Evolutionary conservation across 1,284 basidiomycete species (phyloP).

Genomic region (Paramarasmius palmivorus): DNA sequence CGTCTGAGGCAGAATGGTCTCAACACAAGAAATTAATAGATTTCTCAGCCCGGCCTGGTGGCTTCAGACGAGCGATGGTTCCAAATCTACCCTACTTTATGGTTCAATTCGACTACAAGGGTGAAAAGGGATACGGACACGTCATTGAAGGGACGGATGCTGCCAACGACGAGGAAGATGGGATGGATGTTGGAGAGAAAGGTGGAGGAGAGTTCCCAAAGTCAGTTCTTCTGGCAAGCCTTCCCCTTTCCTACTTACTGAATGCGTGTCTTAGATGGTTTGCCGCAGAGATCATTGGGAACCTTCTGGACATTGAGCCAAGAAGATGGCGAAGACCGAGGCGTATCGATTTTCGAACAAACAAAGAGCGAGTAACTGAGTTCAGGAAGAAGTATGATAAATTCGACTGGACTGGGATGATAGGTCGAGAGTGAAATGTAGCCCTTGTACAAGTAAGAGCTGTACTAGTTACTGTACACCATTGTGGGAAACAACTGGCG

Average conservation of each 20-base stretch:
- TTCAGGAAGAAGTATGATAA: constrained; percentile 72
- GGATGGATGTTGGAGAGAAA: constrained; percentile 82
- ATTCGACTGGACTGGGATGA: constrained; percentile 81
- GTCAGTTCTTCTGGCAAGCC: constrained; percentile 43
- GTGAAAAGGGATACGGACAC: constrained; percentile 96
- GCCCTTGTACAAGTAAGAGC: not conserved
- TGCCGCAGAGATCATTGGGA: constrained; percentile 93
- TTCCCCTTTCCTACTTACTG: no score
- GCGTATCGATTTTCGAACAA: constrained; percentile 68
- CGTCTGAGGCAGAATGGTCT: constrained; percentile 94
- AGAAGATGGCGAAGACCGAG: constrained; percentile 83
- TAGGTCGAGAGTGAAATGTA: constrained; percentile 36
- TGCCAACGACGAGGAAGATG: constrained; percentile 65
- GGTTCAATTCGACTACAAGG: constrained; percentile 97
- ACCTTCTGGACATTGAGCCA: constrained; percentile 87
- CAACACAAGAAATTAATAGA: constrained; percentile 97
- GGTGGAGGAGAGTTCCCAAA: constrained; percentile 87
- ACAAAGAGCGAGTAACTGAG: constrained; percentile 67
- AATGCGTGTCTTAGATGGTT: constrained; percentile 70
- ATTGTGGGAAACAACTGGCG: not conserved
- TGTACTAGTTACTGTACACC: no score
- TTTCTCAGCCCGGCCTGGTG: constrained; percentile 85
- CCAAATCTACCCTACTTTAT: constrained; percentile 98
- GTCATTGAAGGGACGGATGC: constrained; percentile 89
- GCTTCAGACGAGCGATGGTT: constrained; percentile 91